Conservation (phyloP, 257 asterid genomes). For the Thymus quinquecostatus region DNA sequence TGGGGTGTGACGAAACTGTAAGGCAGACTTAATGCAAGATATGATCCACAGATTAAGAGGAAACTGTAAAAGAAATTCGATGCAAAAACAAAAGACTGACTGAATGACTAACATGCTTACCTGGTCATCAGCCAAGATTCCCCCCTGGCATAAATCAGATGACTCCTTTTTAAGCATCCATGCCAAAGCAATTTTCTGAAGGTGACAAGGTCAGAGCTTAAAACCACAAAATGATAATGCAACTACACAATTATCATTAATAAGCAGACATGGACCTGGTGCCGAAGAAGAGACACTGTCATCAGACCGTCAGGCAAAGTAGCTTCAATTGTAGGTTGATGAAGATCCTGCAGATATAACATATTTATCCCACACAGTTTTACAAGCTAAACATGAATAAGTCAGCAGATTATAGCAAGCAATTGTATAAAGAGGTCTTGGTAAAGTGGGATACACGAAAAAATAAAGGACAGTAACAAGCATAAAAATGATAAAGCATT, state of each 20-base stretch:
- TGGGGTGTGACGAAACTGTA: conserved; percentile 38
- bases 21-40: conserved; percentile 3
- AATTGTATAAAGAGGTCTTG: neutral
- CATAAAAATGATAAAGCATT: too few relatives aligned
- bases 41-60: conserved; percentile 1
- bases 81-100: conserved; percentile 17
- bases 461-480: too few relatives aligned
- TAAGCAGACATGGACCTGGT: conserved; percentile 70
- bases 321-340: conserved; percentile 64
- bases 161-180: conserved; percentile 96
- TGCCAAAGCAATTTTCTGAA: conserved; percentile 89
- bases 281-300: conserved; percentile 94
- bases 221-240: conserved; percentile 29
- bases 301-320: conserved; percentile 68
- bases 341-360: conserved; percentile 65
- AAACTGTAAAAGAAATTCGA: conserved; percentile 20
- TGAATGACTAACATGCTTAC: conserved; percentile 40
- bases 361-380: conserved; percentile 16
- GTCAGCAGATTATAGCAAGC: conserved; percentile 4
- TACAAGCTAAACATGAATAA: neutral
- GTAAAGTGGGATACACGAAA: neutral
- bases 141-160: conserved; percentile 82
- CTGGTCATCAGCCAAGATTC: conserved; percentile 99
- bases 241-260: conserved; percentile 32
- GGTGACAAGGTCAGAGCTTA: conserved; percentile 32